A percentile compares a stretch with the other conserved stretches of the same genome.
phyloP scores from a whole-genome alignment of 352 stramenopile genomes.

The Phytopythium cucurbitacearum region DNA sequence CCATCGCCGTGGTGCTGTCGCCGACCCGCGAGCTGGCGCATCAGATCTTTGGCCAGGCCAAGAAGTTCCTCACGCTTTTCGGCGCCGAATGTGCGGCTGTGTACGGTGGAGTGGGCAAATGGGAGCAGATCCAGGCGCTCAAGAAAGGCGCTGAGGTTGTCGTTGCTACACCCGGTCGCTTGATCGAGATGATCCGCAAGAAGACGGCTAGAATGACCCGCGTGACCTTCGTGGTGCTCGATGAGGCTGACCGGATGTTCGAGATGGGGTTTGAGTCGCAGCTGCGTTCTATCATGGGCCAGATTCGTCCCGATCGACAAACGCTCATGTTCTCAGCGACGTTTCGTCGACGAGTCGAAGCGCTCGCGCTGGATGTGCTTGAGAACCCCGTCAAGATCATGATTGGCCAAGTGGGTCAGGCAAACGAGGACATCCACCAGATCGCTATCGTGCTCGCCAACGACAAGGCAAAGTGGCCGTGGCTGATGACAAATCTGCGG shows the following conservation, averaged over 20 bases:
- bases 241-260: slow-evolving; percentile 89
- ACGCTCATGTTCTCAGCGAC: slow-evolving; percentile 88
- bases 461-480: slow-evolving; percentile 83
- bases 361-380: slow-evolving; percentile 76
- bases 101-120: slow-evolving; percentile 81
- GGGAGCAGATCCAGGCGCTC: slow-evolving; percentile 76
- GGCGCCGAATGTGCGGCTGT: slow-evolving; percentile 70
- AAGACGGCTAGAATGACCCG: slow-evolving; percentile 54
- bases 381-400: slow-evolving; percentile 78
- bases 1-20: slow-evolving; percentile 75
- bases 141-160: slow-evolving; percentile 73
- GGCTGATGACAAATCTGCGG: slow-evolving; percentile 66
- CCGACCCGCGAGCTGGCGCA: slow-evolving; percentile 81
- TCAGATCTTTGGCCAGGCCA: slow-evolving; percentile 80
- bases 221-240: slow-evolving; percentile 85
- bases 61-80: slow-evolving; percentile 74
- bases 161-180: slow-evolving; percentile 68
- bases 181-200: slow-evolving; percentile 86
- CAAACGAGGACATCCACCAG: slow-evolving; percentile 89
- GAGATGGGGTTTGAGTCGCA: slow-evolving; percentile 88
- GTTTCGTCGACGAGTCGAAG: slow-evolving; percentile 68
- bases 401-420: slow-evolving; percentile 73
- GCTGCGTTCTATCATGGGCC: slow-evolving; percentile 70
- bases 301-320: slow-evolving; percentile 82
- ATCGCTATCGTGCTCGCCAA: slow-evolving; percentile 68